Percentiles rank a stretch among this genome's conserved stretches.
phyloP scores from a whole-genome alignment of 2,329 filamentous ascomycete genomes.

The Trichoderma brevicompactum region DNA sequence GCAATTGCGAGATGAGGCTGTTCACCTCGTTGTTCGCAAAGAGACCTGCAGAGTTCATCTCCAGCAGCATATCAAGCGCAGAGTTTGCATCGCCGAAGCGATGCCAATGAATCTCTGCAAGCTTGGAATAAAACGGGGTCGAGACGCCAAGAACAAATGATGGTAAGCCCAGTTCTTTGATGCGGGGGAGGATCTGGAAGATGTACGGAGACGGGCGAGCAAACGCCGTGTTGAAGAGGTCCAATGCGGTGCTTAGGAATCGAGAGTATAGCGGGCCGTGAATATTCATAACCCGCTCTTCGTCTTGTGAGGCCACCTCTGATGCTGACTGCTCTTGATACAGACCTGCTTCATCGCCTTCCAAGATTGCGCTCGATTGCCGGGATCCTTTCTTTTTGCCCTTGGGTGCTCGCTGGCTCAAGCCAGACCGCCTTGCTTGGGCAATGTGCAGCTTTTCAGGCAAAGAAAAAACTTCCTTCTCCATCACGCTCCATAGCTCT shows the following conservation, averaged over 20 bases:
- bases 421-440: slow-evolving; percentile 31
- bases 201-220: slow-evolving; percentile 60
- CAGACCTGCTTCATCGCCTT: slow-evolving; percentile 28
- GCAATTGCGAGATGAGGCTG: slow-evolving; percentile 39
- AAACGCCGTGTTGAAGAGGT: slow-evolving; percentile 62
- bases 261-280: slow-evolving; percentile 69
- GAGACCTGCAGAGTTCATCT: slow-evolving; percentile 69
- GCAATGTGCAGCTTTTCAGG: slow-evolving; percentile 60
- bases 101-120: slow-evolving; percentile 65
- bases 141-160: slow-evolving; percentile 74
- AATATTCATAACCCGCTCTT: slow-evolving; percentile 54
- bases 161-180: slow-evolving; percentile 69
- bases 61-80: slow-evolving; percentile 61
- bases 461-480: slow-evolving; percentile 67
- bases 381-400: slow-evolving; percentile 29
- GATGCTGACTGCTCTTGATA: slow-evolving; percentile 18
- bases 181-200: slow-evolving; percentile 65
- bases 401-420: slow-evolving; percentile 15
- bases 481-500: slow-evolving; percentile 69
- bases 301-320: slow-evolving; percentile 11
- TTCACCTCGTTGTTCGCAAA: slow-evolving; percentile 53
- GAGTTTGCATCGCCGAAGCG: slow-evolving; percentile 61
- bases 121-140: slow-evolving; percentile 70
- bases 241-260: slow-evolving; percentile 61
- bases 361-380: slow-evolving; percentile 7